A percentile compares a stretch with the other conserved stretches of the same genome.
phyloP scores from a whole-genome alignment of 2,329 filamentous ascomycete species.

The Chaetomiaceae sp. region DNA sequence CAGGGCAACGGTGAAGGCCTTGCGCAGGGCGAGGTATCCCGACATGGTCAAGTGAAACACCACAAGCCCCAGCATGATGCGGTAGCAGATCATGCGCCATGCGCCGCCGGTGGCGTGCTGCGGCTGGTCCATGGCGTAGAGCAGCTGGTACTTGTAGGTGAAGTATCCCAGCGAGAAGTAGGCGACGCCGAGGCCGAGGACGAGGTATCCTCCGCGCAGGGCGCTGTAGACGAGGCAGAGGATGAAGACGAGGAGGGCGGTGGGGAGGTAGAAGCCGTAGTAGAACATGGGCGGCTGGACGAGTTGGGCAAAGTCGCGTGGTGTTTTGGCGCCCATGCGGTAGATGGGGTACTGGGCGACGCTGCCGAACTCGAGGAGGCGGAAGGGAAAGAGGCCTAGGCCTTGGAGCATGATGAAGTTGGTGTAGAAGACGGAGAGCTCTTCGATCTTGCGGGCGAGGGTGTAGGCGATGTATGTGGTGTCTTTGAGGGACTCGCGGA shows the following conservation, averaged over 20 bases:
- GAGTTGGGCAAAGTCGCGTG: conserved; percentile 81
- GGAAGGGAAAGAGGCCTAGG: conserved; percentile 88
- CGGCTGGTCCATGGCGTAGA: conserved; percentile 97
- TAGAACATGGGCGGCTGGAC: conserved; percentile 81
- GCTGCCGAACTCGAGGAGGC: conserved; percentile 83
- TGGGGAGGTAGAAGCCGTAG: conserved; percentile 94
- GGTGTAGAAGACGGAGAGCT: conserved; percentile 78
- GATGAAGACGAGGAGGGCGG: conserved; percentile 87
- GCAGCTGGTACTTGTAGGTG: conserved; percentile 92
- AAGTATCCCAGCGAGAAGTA: conserved; percentile 84
- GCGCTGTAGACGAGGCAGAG: conserved; percentile 95
- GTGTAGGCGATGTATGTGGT: conserved; percentile 71
- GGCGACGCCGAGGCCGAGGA: conserved; percentile 74
- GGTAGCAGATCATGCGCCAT: conserved; percentile 95
- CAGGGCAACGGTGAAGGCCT: conserved; percentile 67
- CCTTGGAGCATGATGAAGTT: conserved; percentile 93
- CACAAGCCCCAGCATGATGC: conserved; percentile 77
- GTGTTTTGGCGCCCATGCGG: conserved; percentile 75
- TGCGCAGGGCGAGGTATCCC: conserved; percentile 72
- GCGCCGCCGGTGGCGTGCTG: conserved; percentile 89
- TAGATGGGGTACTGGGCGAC: conserved; percentile 79
- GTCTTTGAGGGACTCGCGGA: conserved; percentile 72
- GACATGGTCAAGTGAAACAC: conserved; percentile 91
- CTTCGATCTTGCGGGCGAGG: conserved; percentile 70
- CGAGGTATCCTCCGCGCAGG: conserved; percentile 70